Evolutionary conservation across 148 eudicot species (phyloP), one percentile per base, ranked within the genome.

Genomic region (Chenopodium album): DNA sequence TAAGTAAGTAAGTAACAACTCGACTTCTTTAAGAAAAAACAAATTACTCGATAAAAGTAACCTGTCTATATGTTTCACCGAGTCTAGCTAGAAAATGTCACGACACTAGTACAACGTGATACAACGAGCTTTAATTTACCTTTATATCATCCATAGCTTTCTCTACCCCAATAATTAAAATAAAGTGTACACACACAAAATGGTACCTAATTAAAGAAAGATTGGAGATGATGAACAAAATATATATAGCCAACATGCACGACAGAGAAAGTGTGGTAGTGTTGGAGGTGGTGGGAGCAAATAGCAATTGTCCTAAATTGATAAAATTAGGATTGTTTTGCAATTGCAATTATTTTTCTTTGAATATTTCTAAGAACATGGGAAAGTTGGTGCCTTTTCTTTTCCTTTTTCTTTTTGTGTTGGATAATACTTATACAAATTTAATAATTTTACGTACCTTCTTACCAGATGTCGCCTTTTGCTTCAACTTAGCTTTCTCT

Each of bases 251-350:
- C 37, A 79, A 79, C 70, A 52, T 48, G 71, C 37, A 62, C 28
- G 70, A 72, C 54, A 72, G 19, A 59, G 77, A 80, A 59, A 72
- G 19, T 62, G 59, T 9, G 63, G 13, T 17, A 16, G 32, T 64
- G 79, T 77, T 31, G 47, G 54, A 16, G n/a, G 74, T 78, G 82
- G 81, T 79, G 79, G 82, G 78, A 73, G 76, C 85, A 56, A 16
- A 56, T 54, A 54, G 60, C 60, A 78, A 78, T 6, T 54, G 75
- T 52, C 67, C 28, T 52, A 37, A 75, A 54, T 54, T 66, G 44
- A 41, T 41, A 41, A 41, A n/a, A 48, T 48, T 76, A 46, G 77
- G 44, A 23, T 50, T 26, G 11, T 32, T 68, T 22, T 47, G 20
- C 8, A n/a, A 56, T 14, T 19, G 26, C 86, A 84, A 77, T 84